Conservation (phyloP, 768 basidiomycete species). For the Boletales sp. region DNA sequence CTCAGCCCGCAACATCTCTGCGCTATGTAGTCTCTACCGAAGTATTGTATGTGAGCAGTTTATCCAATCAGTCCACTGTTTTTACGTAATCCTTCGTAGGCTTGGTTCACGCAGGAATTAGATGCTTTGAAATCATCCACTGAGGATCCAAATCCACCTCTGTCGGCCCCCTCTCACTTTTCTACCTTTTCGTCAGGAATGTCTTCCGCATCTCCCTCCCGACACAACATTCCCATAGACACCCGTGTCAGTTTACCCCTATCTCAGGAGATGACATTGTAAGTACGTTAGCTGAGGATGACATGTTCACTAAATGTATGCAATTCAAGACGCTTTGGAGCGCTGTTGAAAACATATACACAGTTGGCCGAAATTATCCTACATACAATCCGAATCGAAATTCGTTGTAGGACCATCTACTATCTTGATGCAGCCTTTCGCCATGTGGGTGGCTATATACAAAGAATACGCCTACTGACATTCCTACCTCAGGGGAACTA, state of each 20-base stretch:
- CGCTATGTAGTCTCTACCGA: constrained; percentile 75
- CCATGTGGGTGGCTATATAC: constrained; percentile 45
- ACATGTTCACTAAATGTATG: constrained; percentile 4
- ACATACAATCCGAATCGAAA: constrained; percentile 82
- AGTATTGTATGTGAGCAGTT: constrained; percentile 64
- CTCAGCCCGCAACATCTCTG: constrained; percentile 67
- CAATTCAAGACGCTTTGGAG: constrained; percentile 76
- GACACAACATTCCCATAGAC: constrained; percentile 35
- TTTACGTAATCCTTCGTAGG: constrained; percentile 38
- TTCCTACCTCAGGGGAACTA: constrained; percentile 69
- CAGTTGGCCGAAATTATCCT: constrained; percentile 85
- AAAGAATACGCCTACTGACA: constrained; percentile 7
- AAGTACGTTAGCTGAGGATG: constrained; percentile 28
- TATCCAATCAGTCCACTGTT: not conserved
- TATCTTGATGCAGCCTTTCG: constrained; percentile 78
- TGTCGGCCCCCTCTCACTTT: constrained; percentile 40
- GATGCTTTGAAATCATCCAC: constrained; percentile 59
- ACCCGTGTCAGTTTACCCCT: constrained; percentile 68
- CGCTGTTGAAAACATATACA: constrained; percentile 84
- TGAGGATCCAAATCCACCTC: constrained; percentile 47
- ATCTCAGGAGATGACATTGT: constrained; percentile 88
- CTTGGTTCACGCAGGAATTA: constrained; percentile 81
- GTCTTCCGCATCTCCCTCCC: constrained; percentile 42
- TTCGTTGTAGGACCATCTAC: constrained; percentile 80
- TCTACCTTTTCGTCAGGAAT: constrained; percentile 40